Percentiles rank a stretch among this genome's conserved stretches.
phyloP scores from a whole-genome alignment of 371 early-diverging fungal species.

The Zychaea mexicana region DNA sequence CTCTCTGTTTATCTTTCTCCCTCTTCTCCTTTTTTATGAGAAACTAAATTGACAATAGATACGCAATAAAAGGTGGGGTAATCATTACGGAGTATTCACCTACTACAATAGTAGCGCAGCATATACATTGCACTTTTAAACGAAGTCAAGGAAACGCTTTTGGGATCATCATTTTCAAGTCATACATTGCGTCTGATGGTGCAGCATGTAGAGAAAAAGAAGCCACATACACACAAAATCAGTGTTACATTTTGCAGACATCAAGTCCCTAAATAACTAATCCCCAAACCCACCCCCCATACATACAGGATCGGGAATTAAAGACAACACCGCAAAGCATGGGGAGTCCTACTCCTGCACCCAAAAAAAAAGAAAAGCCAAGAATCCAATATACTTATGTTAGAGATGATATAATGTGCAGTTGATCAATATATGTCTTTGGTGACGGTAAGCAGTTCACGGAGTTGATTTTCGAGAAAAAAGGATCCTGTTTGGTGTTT shows the following conservation, averaged over 20 bases:
- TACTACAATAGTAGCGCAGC: too few relatives aligned
- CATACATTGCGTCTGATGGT: too few relatives aligned
- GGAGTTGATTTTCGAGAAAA: neutral
- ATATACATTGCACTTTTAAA: too few relatives aligned
- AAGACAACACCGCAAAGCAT: neutral
- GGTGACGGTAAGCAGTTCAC: neutral
- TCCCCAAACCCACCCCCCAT: neutral
- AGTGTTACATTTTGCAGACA: neutral
- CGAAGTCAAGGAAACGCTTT: too few relatives aligned
- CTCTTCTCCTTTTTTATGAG: neutral
- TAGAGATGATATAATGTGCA: neutral
- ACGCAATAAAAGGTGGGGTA: too few relatives aligned
- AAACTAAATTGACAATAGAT: too few relatives aligned
- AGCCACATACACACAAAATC: too few relatives aligned
- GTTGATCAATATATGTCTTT: neutral
- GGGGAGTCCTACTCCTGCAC: neutral
- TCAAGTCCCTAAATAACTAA: neutral
- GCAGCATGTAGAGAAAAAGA: too few relatives aligned
- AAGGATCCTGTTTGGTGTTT: neutral
- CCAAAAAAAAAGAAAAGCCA: neutral
- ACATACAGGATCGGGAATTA: conserved; percentile 1
- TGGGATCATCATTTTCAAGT: too few relatives aligned
- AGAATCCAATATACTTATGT: neutral
- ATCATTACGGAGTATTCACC: too few relatives aligned
- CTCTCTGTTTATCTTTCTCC: neutral